A percentile compares a stretch with the other conserved stretches of the same genome.
Conservation (phyloP, 1,284 basidiomycete species). For the Phenoliferia sp. region DNA sequence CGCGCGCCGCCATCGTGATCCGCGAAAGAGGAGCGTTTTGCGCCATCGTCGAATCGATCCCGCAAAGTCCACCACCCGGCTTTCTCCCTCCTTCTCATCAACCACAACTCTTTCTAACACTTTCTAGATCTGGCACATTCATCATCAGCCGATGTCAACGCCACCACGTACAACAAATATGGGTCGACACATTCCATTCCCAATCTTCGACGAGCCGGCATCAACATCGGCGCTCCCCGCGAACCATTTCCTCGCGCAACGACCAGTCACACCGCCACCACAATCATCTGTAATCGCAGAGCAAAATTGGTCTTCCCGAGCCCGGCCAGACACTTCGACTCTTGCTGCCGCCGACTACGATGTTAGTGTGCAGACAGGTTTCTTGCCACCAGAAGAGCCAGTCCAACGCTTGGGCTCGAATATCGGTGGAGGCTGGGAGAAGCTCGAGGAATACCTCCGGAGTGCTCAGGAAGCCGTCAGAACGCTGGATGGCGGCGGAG, state of each 20-base stretch:
- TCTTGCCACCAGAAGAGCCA: slow-evolving; percentile 79
- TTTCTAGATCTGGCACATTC: too few relatives aligned
- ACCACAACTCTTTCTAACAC: too few relatives aligned
- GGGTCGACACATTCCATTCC: slow-evolving; percentile 17
- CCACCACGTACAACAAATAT: too few relatives aligned
- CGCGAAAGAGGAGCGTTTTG: too few relatives aligned
- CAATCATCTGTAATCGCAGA: background rate
- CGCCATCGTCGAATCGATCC: too few relatives aligned
- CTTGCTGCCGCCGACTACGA: slow-evolving; percentile 92
- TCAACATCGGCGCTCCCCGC: slow-evolving; percentile 7
- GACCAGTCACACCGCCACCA: slow-evolving; percentile 16
- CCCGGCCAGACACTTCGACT: slow-evolving; percentile 64
- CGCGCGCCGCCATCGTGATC: too few relatives aligned
- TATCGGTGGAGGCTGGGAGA: slow-evolving; percentile 58
- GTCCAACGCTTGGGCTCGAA: slow-evolving; percentile 54
- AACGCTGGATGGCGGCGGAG: slow-evolving; percentile 39
- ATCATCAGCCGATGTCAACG: too few relatives aligned
- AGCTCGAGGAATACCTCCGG: slow-evolving; percentile 45
- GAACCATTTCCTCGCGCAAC: slow-evolving; percentile 28
- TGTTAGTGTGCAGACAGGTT: slow-evolving; percentile 84
- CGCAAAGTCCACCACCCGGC: too few relatives aligned
- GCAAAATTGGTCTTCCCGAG: slow-evolving; percentile 12
- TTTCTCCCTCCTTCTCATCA: too few relatives aligned
- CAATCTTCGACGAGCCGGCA: slow-evolving; percentile 7
- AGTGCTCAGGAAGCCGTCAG: slow-evolving; percentile 44